Percentiles rank a stretch among this genome's conserved stretches.
Evolutionary conservation across 345 rosid genomes (phyloP).

Genomic region (Lagerstroemia speciosa): DNA sequence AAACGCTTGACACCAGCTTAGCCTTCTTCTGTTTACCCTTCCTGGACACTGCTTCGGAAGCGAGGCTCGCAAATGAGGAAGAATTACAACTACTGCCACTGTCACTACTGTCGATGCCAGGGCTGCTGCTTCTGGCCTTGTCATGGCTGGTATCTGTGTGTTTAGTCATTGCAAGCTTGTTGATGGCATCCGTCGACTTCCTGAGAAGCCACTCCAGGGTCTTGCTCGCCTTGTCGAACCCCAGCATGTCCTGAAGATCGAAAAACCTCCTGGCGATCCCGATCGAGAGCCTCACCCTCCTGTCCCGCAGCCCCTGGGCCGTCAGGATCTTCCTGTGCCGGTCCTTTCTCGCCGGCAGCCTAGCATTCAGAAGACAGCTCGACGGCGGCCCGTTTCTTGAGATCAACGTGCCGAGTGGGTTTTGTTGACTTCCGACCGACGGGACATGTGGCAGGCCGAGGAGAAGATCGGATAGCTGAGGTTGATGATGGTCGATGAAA

Average conservation of each 20-base stretch:
- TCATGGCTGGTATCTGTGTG: background rate
- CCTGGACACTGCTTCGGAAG: background rate
- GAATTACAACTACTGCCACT: background rate
- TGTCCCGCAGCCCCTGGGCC: constrained; percentile 67
- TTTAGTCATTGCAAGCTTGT: constrained; percentile 24
- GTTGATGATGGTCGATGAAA: background rate
- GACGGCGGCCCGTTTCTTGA: background rate
- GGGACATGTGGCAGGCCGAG: background rate
- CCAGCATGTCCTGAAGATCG: constrained; percentile 77
- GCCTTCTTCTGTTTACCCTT: background rate
- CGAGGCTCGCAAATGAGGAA: background rate
- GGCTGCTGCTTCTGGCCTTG: background rate
- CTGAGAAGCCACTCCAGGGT: constrained; percentile 76
- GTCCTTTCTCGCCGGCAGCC: constrained; percentile 38
- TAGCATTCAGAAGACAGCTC: background rate
- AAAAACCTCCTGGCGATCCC: constrained; percentile 64
- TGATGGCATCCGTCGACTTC: constrained; percentile 51
- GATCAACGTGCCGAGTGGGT: background rate
- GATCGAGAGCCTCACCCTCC: constrained; percentile 79
- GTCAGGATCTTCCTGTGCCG: constrained; percentile 73
- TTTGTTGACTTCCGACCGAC: background rate
- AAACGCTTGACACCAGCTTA: background rate
- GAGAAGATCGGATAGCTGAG: background rate
- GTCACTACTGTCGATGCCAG: background rate
- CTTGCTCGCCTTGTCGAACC: constrained; percentile 75